Evolutionary conservation across 164 flowering plant species (phyloP).

Genomic region (Platanus orientalis): DNA sequence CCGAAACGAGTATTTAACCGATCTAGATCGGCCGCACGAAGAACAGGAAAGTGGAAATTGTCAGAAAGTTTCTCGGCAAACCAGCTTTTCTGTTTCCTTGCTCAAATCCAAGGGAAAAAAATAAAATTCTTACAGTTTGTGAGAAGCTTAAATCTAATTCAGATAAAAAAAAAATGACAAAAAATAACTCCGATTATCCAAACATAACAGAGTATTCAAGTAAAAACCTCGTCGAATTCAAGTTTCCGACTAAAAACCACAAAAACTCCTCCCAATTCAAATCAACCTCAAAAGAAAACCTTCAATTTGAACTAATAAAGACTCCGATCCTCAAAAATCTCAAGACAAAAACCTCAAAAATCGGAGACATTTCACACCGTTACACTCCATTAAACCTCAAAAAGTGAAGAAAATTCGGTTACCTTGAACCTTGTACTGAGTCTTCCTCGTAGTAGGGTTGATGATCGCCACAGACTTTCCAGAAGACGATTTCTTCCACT

Average conservation of each 20-base stretch:
- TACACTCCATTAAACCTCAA: no score
- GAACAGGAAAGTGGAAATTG: no score
- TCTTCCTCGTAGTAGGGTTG: constrained; percentile 86
- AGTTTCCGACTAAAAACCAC: neutral
- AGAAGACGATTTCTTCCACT: constrained; percentile 81
- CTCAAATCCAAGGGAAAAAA: no score
- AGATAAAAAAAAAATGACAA: neutral
- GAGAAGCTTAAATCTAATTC: no score
- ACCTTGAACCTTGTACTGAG: constrained; percentile 98
- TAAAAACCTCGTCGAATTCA: neutral
- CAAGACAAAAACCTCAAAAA: neutral
- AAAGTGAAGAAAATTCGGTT: neutral
- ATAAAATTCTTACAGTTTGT: no score
- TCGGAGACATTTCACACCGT: neutral
- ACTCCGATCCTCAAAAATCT: neutral
- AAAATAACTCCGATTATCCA: neutral
- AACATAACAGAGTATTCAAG: no score
- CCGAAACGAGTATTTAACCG: no score
- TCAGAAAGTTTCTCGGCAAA: no score
- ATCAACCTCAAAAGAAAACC: neutral
- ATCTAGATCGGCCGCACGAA: no score
- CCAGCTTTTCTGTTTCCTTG: no score
- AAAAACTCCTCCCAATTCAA: neutral
- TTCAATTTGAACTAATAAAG: neutral
- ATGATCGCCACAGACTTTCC: constrained; percentile 81